Evolutionary conservation across 371 early-diverging fungal genomes (phyloP).

Genomic region (Basidiobolus heterosporus): DNA sequence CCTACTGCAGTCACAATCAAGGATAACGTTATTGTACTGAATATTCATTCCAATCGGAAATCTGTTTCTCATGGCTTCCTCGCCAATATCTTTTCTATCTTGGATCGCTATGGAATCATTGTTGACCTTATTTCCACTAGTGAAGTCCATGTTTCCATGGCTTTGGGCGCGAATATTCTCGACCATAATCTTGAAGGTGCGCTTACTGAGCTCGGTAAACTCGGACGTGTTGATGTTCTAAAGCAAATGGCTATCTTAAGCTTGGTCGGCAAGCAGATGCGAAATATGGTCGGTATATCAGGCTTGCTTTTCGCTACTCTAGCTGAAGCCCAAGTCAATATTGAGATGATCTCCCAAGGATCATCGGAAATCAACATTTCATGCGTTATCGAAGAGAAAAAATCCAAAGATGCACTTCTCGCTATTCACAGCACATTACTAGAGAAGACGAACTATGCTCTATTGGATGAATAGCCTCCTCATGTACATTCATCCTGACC

Average conservation of each 20-base stretch:
- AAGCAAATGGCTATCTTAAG: conserved; percentile 85
- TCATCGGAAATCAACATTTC: conserved; percentile 93
- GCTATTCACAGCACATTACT: conserved; percentile 72
- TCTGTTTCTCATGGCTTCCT: conserved; percentile 89
- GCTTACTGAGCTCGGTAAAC: conserved; percentile 41
- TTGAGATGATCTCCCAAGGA: conserved; percentile 97
- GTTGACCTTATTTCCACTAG: conserved; percentile 92
- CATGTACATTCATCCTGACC: no score
- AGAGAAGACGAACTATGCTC: not conserved
- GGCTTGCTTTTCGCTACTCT: conserved; percentile 84
- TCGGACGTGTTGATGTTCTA: conserved; percentile 58
- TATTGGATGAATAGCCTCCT: no score
- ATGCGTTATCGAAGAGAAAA: conserved; percentile 75
- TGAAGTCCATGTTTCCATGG: conserved; percentile 94
- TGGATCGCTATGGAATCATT: conserved; percentile 75
- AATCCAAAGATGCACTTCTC: conserved; percentile 56
- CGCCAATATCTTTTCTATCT: conserved; percentile 76
- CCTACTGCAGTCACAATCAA: conserved; percentile 96
- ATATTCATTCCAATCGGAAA: conserved; percentile 89
- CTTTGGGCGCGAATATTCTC: conserved; percentile 47
- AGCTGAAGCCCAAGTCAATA: conserved; percentile 77
- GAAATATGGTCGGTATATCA: conserved; percentile 87
- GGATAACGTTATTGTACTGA: conserved; percentile 77
- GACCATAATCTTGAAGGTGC: conserved; percentile 48
- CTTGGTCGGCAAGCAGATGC: conserved; percentile 90